Evolutionary conservation across 805 yeast species (phyloP), one percentile per base, ranked within the genome.

Genomic region (Wickerhamiella sergipiensis): DNA sequence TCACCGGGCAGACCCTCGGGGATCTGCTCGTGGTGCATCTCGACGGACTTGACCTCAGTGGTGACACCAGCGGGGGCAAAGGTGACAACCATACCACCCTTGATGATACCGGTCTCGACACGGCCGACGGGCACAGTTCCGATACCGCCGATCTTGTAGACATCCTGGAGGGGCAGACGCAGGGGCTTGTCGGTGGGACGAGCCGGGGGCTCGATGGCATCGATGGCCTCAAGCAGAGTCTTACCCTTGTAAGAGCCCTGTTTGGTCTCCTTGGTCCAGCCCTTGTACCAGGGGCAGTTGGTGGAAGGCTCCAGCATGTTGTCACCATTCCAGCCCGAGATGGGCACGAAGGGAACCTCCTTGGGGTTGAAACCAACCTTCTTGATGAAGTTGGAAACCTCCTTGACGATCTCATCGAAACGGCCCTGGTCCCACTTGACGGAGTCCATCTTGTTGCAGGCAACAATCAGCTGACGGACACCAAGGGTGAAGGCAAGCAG

Each of bases 311-410:
- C 90, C 72, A 83, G 80, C 92, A 83, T 83, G 87, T 83, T 83
- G 77, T 83, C 92, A 78, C 94, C 94, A 76, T 81, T 80, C 83
- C 90, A 81, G 67, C 94, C 95, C 66, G 92, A 84, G 71, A 83
- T 81, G 71, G 95, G 95, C 67, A 85, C 89, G 80, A 85, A 85
- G 64, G 85, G 79, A 74, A 92, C 84, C 79, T 92, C 98, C 85
- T 92, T 92, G 88, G 98, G 92, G 75, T 92, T 96, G 65, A 95
- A 72, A 71, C 94, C 97, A 73, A 97, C 99, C 84, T 92, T 92
- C 89, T 90, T 92, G 74, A 92, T 92, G 78, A 92, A 84, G 78
- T 77, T 88, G 90, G 94, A 92, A 70, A 92, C 83, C 77, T 92
- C 99, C 83, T 92, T 97, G 80, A 97, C 98, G 71, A 92, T 85